Conservation (phyloP, 495 filamentous ascomycete species). For the Tuber indicum region DNA sequence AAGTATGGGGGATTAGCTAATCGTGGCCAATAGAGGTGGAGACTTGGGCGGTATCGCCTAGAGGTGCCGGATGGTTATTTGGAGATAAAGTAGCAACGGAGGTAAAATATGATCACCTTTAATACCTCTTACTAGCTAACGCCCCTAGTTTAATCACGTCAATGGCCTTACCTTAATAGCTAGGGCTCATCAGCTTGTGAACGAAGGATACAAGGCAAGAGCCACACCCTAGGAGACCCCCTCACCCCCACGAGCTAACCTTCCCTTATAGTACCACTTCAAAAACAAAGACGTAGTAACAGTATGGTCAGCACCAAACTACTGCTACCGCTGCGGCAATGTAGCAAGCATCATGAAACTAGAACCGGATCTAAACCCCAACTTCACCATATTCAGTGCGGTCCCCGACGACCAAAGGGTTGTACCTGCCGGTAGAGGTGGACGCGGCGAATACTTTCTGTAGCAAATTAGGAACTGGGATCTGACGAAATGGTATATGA, state of each 20-base stretch:
- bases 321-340: constrained; percentile 98
- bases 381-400: constrained; percentile 90
- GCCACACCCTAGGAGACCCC: background rate
- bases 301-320: constrained; percentile 97
- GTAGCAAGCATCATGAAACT: constrained; percentile 96
- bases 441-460: constrained; percentile 90
- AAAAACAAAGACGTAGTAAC: constrained; percentile 94
- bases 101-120: constrained; percentile 11
- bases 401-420: constrained; percentile 88
- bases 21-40: constrained; percentile 60
- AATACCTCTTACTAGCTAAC: constrained; percentile 9
- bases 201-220: constrained; percentile 88
- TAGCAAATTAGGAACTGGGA: constrained; percentile 46
- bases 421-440: constrained; percentile 71
- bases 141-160: constrained; percentile 81
- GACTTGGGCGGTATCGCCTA: constrained; percentile 91
- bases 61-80: constrained; percentile 95
- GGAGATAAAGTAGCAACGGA: constrained; percentile 96
- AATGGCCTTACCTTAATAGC: constrained; percentile 93
- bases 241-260: background rate
- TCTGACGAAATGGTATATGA: background rate
- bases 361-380: constrained; percentile 70
- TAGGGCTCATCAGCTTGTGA: constrained; percentile 91
- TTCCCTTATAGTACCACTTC: constrained; percentile 69
- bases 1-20: constrained; percentile 8